These are phyloP conservation scores for Sugiyamaella marilandica DNA, from an alignment of 805 yeast genomes.

Conservation along the genomic window DNA sequence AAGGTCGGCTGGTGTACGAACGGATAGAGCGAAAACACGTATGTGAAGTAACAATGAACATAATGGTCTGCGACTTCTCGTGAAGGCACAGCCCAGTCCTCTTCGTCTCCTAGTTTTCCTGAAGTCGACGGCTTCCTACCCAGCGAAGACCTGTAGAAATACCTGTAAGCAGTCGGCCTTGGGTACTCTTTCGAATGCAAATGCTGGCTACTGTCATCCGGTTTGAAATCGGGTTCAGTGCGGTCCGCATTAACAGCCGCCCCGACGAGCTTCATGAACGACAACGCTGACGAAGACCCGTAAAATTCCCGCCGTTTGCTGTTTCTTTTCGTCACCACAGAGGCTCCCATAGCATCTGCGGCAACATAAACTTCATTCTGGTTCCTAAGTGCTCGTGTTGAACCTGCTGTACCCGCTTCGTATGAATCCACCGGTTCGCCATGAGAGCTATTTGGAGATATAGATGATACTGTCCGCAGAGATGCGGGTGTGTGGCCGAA, in stretches of 20 bases:
- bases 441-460: background rate
- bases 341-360: conserved; percentile 17
- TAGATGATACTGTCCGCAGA: background rate
- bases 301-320: conserved; percentile 13
- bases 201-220: background rate
- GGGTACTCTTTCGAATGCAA: background rate
- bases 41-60: conserved; percentile 24
- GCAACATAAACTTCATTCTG: background rate
- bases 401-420: background rate
- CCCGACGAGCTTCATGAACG: conserved; percentile 16
- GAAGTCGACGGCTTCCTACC: background rate
- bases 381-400: background rate
- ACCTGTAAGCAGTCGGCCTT: background rate
- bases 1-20: conserved; percentile 28
- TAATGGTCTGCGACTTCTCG: conserved; percentile 25
- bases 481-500: background rate
- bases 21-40: conserved; percentile 27
- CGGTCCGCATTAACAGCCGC: conserved; percentile 15
- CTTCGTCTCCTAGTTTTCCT: conserved; percentile 1
- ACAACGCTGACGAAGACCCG: conserved; percentile 18
- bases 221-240: background rate
- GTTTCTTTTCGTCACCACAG: background rate
- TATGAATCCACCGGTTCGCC: background rate
- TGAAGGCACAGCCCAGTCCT: conserved; percentile 22
- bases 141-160: background rate